Percentiles rank a stretch among this genome's conserved stretches.
Evolutionary conservation across 2,329 filamentous ascomycete species (phyloP).

Genomic region (Cladosporium phlei): DNA sequence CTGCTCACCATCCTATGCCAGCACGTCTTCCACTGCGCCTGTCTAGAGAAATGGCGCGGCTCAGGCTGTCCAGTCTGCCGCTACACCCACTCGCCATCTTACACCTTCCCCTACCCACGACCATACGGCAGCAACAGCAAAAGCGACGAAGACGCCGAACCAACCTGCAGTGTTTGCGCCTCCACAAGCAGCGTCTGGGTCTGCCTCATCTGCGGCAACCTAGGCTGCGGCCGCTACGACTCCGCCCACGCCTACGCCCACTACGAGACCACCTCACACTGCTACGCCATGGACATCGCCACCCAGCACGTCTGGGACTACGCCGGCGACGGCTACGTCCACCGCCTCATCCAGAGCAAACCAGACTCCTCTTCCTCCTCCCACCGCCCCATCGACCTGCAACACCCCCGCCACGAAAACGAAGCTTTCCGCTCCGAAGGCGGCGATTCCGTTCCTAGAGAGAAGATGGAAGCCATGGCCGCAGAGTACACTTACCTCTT

Average conservation of each 20-base stretch:
- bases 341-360: slow-evolving; percentile 90
- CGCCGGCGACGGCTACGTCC: slow-evolving; percentile 89
- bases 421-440: slow-evolving; percentile 36
- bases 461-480: slow-evolving; percentile 72
- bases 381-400: slow-evolving; percentile 81
- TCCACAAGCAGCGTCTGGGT: slow-evolving; percentile 84
- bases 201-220: slow-evolving; percentile 85
- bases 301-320: slow-evolving; percentile 99
- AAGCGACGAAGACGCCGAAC: slow-evolving; percentile 49
- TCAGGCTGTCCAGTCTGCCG: slow-evolving; percentile 91
- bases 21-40: slow-evolving; percentile 95
- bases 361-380: too few relatives aligned
- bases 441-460: slow-evolving; percentile 66
- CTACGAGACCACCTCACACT: slow-evolving; percentile 84
- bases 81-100: slow-evolving; percentile 65
- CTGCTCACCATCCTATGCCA: slow-evolving; percentile 94
- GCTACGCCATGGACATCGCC: slow-evolving; percentile 85
- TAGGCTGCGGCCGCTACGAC: slow-evolving; percentile 93
- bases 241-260: slow-evolving; percentile 91
- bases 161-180: slow-evolving; percentile 77
- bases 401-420: slow-evolving; percentile 30
- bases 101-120: slow-evolving; percentile 34
- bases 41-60: slow-evolving; percentile 92
- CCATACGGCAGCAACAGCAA: slow-evolving; percentile 27
- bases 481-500: slow-evolving; percentile 93